phyloP scores from a whole-genome alignment of 1,139 yeast genomes.

The Magnusiomyces suaveolens region DNA sequence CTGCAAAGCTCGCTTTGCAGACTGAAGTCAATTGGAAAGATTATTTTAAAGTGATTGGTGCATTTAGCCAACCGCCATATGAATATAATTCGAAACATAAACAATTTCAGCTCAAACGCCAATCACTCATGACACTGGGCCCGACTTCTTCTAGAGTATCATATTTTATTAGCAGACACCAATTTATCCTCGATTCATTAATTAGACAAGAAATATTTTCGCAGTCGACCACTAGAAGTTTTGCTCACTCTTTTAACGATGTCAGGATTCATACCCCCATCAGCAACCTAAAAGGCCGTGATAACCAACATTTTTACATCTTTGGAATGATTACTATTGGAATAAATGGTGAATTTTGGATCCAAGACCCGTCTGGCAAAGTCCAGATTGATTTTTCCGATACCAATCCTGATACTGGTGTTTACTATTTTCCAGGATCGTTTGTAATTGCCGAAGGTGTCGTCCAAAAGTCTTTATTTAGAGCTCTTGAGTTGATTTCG shows the following conservation, averaged over 20 bases:
- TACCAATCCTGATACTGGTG: constrained; percentile 53
- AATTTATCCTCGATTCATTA: constrained; percentile 57
- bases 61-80: constrained; percentile 57
- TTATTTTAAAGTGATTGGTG: constrained; percentile 57
- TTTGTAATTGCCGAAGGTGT: constrained; percentile 79
- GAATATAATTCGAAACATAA: constrained; percentile 56
- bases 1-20: constrained; percentile 5
- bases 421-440: constrained; percentile 71
- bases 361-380: constrained; percentile 75
- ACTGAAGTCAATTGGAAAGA: constrained; percentile 51
- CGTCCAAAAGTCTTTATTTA: constrained; percentile 58
- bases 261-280: constrained; percentile 52
- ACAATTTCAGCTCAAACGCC: constrained; percentile 42
- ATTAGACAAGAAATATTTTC: constrained; percentile 69
- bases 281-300: constrained; percentile 77
- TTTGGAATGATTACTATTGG: constrained; percentile 67
- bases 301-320: constrained; percentile 62
- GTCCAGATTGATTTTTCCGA: constrained; percentile 54
- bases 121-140: constrained; percentile 27
- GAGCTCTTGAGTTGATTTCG: constrained; percentile 69
- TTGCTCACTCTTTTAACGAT: neutral
- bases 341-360: constrained; percentile 55
- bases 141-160: constrained; percentile 28
- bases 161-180: constrained; percentile 44
- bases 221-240: constrained; percentile 29